Base-by-base conservation (phyloP, 768 basidiomycete species). In the Termitomyces titanicus region DNA sequence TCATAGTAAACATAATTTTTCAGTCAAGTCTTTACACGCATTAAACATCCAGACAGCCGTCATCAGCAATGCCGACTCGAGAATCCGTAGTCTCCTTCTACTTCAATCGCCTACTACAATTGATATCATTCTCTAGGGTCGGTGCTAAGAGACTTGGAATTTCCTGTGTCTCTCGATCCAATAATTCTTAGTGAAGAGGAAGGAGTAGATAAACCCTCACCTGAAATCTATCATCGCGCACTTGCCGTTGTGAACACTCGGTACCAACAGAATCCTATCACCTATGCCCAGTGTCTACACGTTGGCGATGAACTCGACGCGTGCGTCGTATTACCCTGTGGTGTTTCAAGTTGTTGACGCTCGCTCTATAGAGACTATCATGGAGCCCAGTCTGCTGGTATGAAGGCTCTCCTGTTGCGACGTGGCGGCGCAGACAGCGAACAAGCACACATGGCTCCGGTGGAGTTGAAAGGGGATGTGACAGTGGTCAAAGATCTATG, bases 271-370 rank as follows among this genome's bases (percentile, higher is more conserved):
- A 51, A 55, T 13, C 57, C 59, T 15, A 72, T 83, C 22, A 51
- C 54, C 9, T 63, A 72, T 1, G 61, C 66, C 25, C 74, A 87
- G 61, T 79, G 78, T 34, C 63, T 92, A 18, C 90, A 93, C 59
- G 79, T 92, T 38, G 91, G 91, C 0, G 90, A 93, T 64, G 89
- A 92, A 58, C 65, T 89, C 29, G 65, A 75, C 47, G 78, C 79
- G 90, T 89, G 61, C 58, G 79, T 59, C 6, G 27, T 10, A 59
- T 40, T n/a, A 17, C 29, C 43, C 4, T 22, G 49, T 11, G 0
- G 12, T 7, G 11, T 22, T 25, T 38, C 4, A 6, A 2, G 35
- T 40, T 9, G 12, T 20, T 37, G 22, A 47, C 35, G 27, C 9
- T 35, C 22, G 9, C 13, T 25, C 12, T 29, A 17, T 29, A 64